A percentile compares a stretch with the other conserved stretches of the same genome.
phyloP scores from a whole-genome alignment of 2,329 filamentous ascomycete species.

The Endoconidiophora laricicola region DNA sequence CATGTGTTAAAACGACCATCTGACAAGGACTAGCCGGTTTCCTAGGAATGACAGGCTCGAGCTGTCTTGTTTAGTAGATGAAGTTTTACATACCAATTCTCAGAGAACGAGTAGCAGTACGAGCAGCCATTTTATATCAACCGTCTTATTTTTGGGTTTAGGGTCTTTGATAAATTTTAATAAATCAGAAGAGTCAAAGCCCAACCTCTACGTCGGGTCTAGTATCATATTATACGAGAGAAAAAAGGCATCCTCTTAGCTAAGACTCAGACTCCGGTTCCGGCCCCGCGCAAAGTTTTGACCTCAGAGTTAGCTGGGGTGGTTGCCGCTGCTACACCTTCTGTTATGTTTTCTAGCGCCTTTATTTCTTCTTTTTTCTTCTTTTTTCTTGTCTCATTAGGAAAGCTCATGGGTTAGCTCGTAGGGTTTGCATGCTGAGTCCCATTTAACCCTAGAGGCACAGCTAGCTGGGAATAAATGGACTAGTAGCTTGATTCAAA shows the following conservation, averaged over 20 bases:
- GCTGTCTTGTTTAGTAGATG: not conserved
- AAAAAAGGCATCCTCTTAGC: constrained; percentile 1
- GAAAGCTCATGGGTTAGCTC: no score
- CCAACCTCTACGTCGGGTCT: not conserved
- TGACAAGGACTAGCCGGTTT: not conserved
- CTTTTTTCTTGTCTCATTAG: no score
- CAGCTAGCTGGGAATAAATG: no score
- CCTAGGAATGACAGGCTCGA: not conserved
- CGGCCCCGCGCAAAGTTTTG: not conserved
- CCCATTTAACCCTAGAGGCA: no score
- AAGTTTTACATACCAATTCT: constrained; percentile 41
- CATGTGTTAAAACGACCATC: not conserved
- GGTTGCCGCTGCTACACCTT: no score
- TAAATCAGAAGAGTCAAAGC: not conserved
- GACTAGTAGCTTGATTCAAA: no score
- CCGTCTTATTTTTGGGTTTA: not conserved
- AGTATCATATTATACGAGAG: not conserved
- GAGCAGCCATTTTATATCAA: constrained; percentile 36
- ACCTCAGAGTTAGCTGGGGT: no score
- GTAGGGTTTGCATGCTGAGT: no score
- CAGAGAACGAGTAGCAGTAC: constrained; percentile 29
- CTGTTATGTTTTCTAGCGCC: no score
- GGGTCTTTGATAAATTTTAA: not conserved
- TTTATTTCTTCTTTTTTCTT: no score
- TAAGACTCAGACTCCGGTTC: constrained; percentile 1